A percentile compares a stretch with the other conserved stretches of the same genome.
phyloP scores from a whole-genome alignment of 2,329 filamentous ascomycete species.

The Podosphaera xanthii region DNA sequence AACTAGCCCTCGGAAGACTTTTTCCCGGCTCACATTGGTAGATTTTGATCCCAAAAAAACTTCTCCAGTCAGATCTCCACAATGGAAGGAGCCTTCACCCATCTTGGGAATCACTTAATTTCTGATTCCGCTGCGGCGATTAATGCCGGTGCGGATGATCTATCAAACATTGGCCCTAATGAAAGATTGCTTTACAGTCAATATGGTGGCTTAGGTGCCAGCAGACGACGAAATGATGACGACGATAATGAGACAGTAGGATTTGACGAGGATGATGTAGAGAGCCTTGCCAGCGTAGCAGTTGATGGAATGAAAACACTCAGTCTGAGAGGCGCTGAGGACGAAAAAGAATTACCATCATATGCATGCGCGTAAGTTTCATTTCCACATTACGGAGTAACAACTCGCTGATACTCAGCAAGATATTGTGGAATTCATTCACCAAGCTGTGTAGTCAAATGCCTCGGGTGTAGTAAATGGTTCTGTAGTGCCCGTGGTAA shows the following conservation, averaged over 20 bases:
- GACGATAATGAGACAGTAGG: conserved; percentile 75
- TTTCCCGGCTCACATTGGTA: no score
- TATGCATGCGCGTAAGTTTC: conserved; percentile 81
- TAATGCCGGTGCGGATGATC: conserved; percentile 56
- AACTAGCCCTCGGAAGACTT: no score
- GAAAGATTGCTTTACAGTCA: conserved; percentile 60
- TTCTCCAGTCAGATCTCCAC: conserved; percentile 2
- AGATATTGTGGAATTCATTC: conserved; percentile 97
- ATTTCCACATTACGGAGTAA: background rate
- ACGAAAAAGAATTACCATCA: conserved; percentile 74
- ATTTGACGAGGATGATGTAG: conserved; percentile 57
- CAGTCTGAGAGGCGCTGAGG: conserved; percentile 38
- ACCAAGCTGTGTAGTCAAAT: conserved; percentile 86
- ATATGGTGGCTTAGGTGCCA: conserved; percentile 29
- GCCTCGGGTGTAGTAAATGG: conserved; percentile 89
- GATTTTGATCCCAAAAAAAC: no score
- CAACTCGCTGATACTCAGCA: conserved; percentile 6
- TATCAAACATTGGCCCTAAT: conserved; percentile 49
- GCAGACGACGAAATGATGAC: conserved; percentile 49
- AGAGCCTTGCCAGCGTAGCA: conserved; percentile 56
- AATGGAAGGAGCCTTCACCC: conserved; percentile 77
- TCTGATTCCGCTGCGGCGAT: conserved; percentile 70
- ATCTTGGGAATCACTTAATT: conserved; percentile 68
- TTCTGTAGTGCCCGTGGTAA: conserved; percentile 96
- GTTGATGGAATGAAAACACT: conserved; percentile 51